These are phyloP conservation scores for Trichoderma sp. DNA, from an alignment of 2,329 filamentous ascomycete genomes.

Conservation along the genomic window DNA sequence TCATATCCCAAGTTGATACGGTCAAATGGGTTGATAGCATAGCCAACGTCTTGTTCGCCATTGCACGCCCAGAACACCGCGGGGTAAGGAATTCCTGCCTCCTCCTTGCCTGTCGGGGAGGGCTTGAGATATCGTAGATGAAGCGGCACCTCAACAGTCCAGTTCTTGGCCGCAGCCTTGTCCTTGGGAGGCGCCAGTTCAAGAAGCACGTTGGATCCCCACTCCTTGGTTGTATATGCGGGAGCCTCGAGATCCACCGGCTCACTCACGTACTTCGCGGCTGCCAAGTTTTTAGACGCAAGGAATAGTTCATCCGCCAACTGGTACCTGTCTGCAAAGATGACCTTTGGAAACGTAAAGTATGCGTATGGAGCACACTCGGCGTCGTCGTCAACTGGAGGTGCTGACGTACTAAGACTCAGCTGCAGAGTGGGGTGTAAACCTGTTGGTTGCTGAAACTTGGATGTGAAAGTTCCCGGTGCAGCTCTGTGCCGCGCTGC, in stretches of 20 bases:
- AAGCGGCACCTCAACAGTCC: conserved; percentile 73
- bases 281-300: conserved; percentile 73
- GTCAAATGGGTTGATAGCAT: conserved; percentile 82
- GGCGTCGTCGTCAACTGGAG: conserved; percentile 40
- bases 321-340: conserved; percentile 90
- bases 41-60: conserved; percentile 64
- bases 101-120: conserved; percentile 52
- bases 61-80: conserved; percentile 89
- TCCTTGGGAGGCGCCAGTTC: conserved; percentile 63
- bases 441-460: conserved; percentile 71
- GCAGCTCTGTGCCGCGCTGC: conserved; percentile 73
- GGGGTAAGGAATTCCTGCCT: conserved; percentile 72
- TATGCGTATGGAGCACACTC: conserved; percentile 76
- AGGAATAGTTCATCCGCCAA: conserved; percentile 76
- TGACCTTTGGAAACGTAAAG: conserved; percentile 74
- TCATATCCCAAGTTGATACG: conserved; percentile 84
- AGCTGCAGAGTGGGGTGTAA: conserved; percentile 81
- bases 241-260: conserved; percentile 91
- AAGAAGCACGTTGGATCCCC: conserved; percentile 79
- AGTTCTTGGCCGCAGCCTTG: conserved; percentile 44
- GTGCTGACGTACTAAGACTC: conserved; percentile 54
- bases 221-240: conserved; percentile 71
- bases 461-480: conserved; percentile 57
- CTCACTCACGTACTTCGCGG: conserved; percentile 67
- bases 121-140: conserved; percentile 82